phyloP scores from a whole-genome alignment of 2,329 filamentous ascomycete species.

The Cladorrhinum sp. region DNA sequence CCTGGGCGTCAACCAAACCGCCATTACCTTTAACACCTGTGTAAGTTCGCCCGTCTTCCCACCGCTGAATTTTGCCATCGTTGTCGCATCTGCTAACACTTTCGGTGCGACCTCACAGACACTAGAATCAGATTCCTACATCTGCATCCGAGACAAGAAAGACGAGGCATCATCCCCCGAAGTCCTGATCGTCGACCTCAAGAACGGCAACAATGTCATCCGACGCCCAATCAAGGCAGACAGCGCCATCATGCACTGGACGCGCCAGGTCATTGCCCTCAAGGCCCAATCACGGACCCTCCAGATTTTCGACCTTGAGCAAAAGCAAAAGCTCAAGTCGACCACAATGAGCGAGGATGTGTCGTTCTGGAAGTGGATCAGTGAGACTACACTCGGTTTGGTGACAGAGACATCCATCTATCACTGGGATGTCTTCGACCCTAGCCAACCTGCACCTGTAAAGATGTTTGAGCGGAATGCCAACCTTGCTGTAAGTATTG shows the following conservation, averaged over 20 bases:
- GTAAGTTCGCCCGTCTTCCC: constrained; percentile 49
- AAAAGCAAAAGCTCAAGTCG: constrained; percentile 95
- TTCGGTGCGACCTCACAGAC: constrained; percentile 58
- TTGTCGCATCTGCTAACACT: constrained; percentile 23
- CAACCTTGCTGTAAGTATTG: constrained; percentile 54
- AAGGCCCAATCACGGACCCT: constrained; percentile 92
- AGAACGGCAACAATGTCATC: constrained; percentile 94
- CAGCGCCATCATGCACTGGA: constrained; percentile 99
- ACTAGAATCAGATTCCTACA: constrained; percentile 93
- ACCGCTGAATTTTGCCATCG: constrained; percentile 5
- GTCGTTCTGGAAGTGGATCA: constrained; percentile 99
- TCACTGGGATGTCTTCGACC: constrained; percentile 96
- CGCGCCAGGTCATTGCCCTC: constrained; percentile 89
- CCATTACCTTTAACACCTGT: constrained; percentile 83
- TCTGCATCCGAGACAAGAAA: constrained; percentile 95
- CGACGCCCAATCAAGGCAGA: constrained; percentile 96
- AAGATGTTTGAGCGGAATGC: constrained; percentile 94
- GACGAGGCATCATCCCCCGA: constrained; percentile 80
- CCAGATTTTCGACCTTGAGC: constrained; percentile 93
- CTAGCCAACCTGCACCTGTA: constrained; percentile 70
- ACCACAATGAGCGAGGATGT: constrained; percentile 96
- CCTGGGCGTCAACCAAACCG: constrained; percentile 36
- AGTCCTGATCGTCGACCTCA: constrained; percentile 96
- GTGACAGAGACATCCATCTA: constrained; percentile 90
- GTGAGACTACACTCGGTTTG: constrained; percentile 79